Conservation (phyloP, 768 basidiomycete species). For the Suillus clintonianus region DNA sequence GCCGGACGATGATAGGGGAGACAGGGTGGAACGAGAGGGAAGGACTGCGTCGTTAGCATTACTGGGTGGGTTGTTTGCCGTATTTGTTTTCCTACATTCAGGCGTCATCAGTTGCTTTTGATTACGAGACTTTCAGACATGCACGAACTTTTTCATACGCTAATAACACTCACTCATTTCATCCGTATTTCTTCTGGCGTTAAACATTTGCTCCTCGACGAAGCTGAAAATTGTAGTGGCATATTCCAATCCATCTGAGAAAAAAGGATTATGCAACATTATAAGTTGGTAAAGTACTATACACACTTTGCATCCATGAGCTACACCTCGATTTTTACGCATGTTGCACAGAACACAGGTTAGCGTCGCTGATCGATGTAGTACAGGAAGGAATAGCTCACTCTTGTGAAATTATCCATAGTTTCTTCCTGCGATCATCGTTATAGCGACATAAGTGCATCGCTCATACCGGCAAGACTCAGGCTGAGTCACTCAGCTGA, state of each 20-base stretch:
- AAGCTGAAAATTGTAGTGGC: background rate
- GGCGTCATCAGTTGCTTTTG: background rate
- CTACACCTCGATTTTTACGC: background rate
- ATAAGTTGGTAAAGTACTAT: background rate
- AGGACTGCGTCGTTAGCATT: constrained; percentile 1
- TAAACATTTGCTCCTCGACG: background rate
- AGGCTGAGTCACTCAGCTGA: too few species aligned
- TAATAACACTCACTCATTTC: background rate
- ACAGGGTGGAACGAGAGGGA: background rate
- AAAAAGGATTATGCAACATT: background rate
- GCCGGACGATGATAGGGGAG: background rate
- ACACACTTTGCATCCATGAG: background rate
- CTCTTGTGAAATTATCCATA: constrained; percentile 87
- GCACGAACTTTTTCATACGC: background rate
- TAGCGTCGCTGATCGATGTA: background rate
- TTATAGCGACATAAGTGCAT: constrained; percentile 85
- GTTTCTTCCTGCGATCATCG: constrained; percentile 70
- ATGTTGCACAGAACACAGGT: background rate
- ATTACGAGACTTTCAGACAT: background rate
- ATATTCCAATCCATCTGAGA: background rate
- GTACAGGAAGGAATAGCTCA: constrained; percentile 41
- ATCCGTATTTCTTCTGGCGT: background rate
- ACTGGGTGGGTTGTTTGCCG: constrained; percentile 1
- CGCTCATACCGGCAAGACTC: constrained; percentile 65
- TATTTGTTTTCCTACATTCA: constrained; percentile 1